A percentile compares a stretch with the other conserved stretches of the same genome.
phyloP scores from a whole-genome alignment of 164 flowering plant species.

The Pachysandra terminalis region DNA sequence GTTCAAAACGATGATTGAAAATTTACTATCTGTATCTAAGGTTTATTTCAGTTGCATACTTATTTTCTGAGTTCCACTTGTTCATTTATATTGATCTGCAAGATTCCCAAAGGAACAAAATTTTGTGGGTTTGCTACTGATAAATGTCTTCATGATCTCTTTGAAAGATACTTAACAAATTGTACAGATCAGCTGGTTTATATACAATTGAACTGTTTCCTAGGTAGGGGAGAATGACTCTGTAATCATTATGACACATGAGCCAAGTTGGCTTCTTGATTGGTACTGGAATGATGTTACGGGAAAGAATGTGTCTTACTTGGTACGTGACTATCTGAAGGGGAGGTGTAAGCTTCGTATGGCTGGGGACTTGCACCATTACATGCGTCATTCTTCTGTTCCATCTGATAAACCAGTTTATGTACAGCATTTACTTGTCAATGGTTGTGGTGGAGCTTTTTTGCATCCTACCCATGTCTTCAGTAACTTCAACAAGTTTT shows the following conservation, averaged over 20 bases:
- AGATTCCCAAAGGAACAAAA: too few species aligned
- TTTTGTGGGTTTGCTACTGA: too few species aligned
- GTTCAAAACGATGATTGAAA: too few species aligned
- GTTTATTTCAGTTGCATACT: too few species aligned
- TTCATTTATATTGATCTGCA: too few species aligned
- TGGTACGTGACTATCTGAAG: constrained; percentile 70
- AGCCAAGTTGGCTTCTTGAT: constrained; percentile 97
- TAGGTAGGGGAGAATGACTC: constrained; percentile 83
- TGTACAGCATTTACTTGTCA: constrained; percentile 92
- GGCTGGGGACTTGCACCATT: constrained; percentile 98
- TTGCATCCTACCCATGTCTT: constrained; percentile 98
- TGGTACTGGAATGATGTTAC: constrained; percentile 87
- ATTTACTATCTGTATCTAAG: too few species aligned
- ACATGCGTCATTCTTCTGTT: constrained; percentile 90
- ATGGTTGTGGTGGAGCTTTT: constrained; percentile 99
- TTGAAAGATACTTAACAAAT: too few species aligned
- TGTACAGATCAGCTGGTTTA: background rate
- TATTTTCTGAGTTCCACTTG: too few species aligned
- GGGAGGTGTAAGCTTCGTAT: constrained; percentile 94
- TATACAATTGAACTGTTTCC: constrained; percentile 11
- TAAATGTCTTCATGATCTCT: too few species aligned
- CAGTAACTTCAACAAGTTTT: constrained; percentile 55
- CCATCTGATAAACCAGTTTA: constrained; percentile 67
- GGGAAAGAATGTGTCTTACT: constrained; percentile 81
- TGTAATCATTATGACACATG: constrained; percentile 96